Evolutionary conservation across 495 filamentous ascomycete genomes (phyloP).

Genomic region (Aspergillus funiculosus): DNA sequence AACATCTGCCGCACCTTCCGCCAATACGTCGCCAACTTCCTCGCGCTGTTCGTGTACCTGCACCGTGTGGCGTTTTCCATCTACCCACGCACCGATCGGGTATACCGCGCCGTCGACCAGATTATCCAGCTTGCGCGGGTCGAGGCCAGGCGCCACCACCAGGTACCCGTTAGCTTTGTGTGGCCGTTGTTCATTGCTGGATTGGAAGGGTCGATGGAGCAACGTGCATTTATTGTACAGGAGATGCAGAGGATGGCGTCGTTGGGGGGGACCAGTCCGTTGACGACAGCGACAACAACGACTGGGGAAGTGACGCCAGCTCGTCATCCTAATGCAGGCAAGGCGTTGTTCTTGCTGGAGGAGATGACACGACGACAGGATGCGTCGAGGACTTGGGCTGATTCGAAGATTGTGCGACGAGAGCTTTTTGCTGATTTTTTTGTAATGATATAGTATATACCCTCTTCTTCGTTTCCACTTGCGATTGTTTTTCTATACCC

Average conservation of each 20-base stretch:
- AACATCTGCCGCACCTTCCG: slow-evolving; percentile 34
- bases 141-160: slow-evolving; percentile 20
- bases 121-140: slow-evolving; percentile 37
- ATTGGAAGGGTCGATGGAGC: slow-evolving; percentile 31
- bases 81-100: slow-evolving; percentile 38
- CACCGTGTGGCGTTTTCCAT: slow-evolving; percentile 41
- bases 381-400: slow-evolving; percentile 37
- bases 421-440: slow-evolving; percentile 37
- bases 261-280: background rate
- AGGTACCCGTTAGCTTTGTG: slow-evolving; percentile 31
- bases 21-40: slow-evolving; percentile 37
- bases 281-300: background rate
- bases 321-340: slow-evolving; percentile 31
- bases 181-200: slow-evolving; percentile 39
- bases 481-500: no score
- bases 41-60: slow-evolving; percentile 39
- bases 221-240: slow-evolving; percentile 34
- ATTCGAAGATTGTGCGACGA: slow-evolving; percentile 34
- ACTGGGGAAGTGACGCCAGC: background rate
- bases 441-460: slow-evolving; percentile 26
- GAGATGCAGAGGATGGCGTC: slow-evolving; percentile 33
- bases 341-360: slow-evolving; percentile 29
- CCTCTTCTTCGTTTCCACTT: no score
- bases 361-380: slow-evolving; percentile 39
- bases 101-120: slow-evolving; percentile 36